phyloP scores from a whole-genome alignment of 106 monocot genomes.

The Dendrobium nobile region DNA sequence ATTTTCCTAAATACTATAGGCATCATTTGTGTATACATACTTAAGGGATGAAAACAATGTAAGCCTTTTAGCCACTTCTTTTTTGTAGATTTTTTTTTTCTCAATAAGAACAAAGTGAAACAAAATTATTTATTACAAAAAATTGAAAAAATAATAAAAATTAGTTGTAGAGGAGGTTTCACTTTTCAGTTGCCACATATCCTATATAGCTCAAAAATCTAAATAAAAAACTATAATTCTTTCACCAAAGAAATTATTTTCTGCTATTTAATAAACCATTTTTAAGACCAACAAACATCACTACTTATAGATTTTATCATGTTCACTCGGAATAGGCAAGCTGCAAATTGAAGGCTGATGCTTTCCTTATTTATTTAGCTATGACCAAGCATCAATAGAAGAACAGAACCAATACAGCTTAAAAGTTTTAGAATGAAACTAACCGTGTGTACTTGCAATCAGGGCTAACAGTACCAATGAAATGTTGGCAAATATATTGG shows the following conservation, averaged over 20 bases:
- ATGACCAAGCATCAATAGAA: neutral
- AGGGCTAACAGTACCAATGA: constrained; percentile 80
- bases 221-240: neutral
- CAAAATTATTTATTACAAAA: too few species aligned
- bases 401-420: neutral
- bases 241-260: neutral
- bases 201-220: neutral
- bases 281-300: neutral
- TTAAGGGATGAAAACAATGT: too few species aligned
- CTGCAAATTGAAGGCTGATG: neutral
- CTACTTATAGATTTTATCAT: neutral
- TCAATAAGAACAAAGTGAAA: too few species aligned
- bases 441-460: constrained; percentile 93
- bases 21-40: too few species aligned
- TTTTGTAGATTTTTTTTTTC: too few species aligned
- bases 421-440: neutral
- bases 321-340: neutral
- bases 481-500: constrained; percentile 92
- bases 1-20: too few species aligned
- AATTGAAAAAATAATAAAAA: too few species aligned
- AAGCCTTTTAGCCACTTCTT: too few species aligned
- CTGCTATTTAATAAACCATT: neutral
- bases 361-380: neutral
- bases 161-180: neutral
- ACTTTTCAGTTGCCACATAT: neutral